Conservation (phyloP, 306 rosid species). For the Inga oerstediana region DNA sequence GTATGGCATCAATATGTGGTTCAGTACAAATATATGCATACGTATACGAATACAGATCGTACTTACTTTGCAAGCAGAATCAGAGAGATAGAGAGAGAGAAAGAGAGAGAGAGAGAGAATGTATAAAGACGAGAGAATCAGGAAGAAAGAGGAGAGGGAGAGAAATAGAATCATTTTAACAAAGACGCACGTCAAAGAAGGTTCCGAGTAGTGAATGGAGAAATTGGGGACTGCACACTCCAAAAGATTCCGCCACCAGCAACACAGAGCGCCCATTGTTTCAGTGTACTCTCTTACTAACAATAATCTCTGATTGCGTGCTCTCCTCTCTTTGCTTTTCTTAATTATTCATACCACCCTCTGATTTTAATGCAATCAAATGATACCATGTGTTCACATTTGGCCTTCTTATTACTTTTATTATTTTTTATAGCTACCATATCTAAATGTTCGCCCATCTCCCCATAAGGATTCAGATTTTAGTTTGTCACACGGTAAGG, state of each 20-base stretch:
- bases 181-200: slow-evolving; percentile 26
- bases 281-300: background rate
- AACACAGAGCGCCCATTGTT: background rate
- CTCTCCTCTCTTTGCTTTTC: background rate
- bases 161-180: slow-evolving; percentile 24
- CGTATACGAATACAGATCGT: background rate
- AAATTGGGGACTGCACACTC: background rate
- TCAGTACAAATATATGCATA: background rate
- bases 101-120: background rate
- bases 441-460: too few species aligned
- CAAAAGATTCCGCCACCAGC: slow-evolving; percentile 20
- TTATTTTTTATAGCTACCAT: too few species aligned
- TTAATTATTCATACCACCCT: background rate
- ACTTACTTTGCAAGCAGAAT: background rate
- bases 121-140: background rate
- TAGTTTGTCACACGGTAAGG: too few species aligned
- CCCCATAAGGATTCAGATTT: too few species aligned
- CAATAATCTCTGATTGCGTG: background rate
- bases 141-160: background rate
- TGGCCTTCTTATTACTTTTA: too few species aligned
- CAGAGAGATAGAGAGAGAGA: background rate
- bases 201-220: slow-evolving; percentile 12
- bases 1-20: background rate
- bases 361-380: background rate
- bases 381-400: too few species aligned